phyloP scores from a whole-genome alignment of 306 rosid genomes.

The Biancaea sappan region DNA sequence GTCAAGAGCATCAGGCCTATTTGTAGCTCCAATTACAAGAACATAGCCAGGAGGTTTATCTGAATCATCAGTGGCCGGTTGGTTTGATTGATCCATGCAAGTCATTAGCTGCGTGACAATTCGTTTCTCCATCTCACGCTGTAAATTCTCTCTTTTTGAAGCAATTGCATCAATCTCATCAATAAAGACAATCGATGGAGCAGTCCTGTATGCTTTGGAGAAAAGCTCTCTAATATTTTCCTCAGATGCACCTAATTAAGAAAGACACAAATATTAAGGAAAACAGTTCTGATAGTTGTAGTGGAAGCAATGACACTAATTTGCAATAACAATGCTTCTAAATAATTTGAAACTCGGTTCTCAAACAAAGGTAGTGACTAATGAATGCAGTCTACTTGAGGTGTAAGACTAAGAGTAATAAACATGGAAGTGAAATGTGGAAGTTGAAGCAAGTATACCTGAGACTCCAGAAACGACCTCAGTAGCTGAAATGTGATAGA shows the following conservation, averaged over 20 bases:
- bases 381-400: too few species aligned
- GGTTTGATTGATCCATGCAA: conserved; percentile 71
- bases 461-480: conserved; percentile 76
- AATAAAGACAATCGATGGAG: conserved; percentile 80
- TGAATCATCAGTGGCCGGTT: conserved; percentile 43
- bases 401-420: too few species aligned
- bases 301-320: not conserved
- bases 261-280: not conserved
- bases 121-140: conserved; percentile 82
- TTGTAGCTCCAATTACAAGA: conserved; percentile 94
- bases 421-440: too few species aligned
- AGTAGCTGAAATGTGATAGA: conserved; percentile 70
- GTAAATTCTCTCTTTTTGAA: conserved; percentile 82
- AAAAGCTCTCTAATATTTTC: conserved; percentile 85
- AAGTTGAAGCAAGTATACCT: conserved; percentile 53
- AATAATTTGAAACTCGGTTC: too few species aligned
- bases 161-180: conserved; percentile 93
- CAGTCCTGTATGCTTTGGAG: conserved; percentile 72
- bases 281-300: too few species aligned
- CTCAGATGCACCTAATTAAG: conserved; percentile 73
- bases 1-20: conserved; percentile 90
- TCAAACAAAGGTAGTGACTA: too few species aligned
- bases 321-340: not conserved
- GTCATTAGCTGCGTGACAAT: conserved; percentile 80
- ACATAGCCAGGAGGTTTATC: conserved; percentile 59